phyloP scores from a whole-genome alignment of 768 basidiomycete species.

The Naganishia vaughanmartiniae region DNA sequence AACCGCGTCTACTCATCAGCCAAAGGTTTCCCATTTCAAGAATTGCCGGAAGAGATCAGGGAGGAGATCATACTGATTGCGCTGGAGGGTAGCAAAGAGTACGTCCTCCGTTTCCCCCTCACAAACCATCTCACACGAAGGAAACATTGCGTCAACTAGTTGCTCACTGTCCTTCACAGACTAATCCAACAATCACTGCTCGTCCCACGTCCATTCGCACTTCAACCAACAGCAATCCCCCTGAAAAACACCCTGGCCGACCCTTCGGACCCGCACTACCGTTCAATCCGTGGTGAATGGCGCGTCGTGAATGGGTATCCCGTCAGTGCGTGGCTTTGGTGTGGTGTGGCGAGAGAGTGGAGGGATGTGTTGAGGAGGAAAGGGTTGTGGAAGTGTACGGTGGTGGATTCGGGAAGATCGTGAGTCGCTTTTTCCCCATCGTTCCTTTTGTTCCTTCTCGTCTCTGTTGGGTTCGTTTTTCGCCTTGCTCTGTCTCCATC shows the following conservation, averaged over 20 bases:
- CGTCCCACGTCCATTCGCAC: constrained; percentile 18
- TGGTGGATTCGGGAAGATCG: constrained; percentile 27
- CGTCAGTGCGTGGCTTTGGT: constrained; percentile 42
- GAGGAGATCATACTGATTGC: constrained; percentile 42
- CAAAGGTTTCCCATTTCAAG: constrained; percentile 37
- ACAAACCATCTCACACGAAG: no score
- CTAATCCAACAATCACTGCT: constrained; percentile 37
- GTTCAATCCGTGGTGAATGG: constrained; percentile 37
- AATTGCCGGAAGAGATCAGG: constrained; percentile 41
- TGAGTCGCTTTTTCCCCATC: constrained; percentile 19
- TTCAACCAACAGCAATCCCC: constrained; percentile 28
- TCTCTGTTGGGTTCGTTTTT: not conserved
- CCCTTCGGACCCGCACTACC: constrained; percentile 38
- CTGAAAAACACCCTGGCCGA: constrained; percentile 36
- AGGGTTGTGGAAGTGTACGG: constrained; percentile 36
- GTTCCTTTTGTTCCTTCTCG: not conserved
- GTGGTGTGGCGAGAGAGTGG: constrained; percentile 38
- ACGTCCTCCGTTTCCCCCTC: not conserved
- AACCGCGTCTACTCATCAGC: constrained; percentile 37
- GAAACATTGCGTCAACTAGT: not conserved
- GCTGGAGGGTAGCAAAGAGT: constrained; percentile 37
- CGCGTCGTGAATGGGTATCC: constrained; percentile 42
- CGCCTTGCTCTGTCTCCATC: no score
- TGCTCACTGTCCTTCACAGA: constrained; percentile 29
- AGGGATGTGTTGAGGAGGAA: constrained; percentile 33